Percentiles rank a stretch among this genome's conserved stretches.
Conservation (phyloP, 306 rosid genomes). For the Trifolium repens region DNA sequence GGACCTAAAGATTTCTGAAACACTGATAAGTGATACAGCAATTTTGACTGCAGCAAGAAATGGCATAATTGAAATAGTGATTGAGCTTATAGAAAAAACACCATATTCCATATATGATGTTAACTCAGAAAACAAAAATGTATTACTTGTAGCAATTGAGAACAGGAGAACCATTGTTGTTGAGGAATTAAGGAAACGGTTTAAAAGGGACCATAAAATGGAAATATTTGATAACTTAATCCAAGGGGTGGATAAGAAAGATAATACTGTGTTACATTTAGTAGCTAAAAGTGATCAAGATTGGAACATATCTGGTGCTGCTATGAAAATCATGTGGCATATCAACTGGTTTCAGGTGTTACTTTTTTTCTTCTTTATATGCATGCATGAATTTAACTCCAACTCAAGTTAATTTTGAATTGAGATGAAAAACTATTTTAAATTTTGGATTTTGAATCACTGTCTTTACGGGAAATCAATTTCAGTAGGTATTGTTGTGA, state of each 20-base stretch:
- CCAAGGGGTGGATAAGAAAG: not conserved
- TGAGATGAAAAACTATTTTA: too few relatives aligned
- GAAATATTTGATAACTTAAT: not conserved
- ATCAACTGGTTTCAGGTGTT: conserved; percentile 48
- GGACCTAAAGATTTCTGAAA: not conserved
- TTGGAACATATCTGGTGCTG: conserved; percentile 43
- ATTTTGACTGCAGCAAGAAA: conserved; percentile 36
- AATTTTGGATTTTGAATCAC: too few relatives aligned
- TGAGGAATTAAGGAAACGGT: not conserved
- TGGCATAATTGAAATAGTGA: conserved; percentile 45
- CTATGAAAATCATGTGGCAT: conserved; percentile 47
- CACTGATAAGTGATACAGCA: not conserved
- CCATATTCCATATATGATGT: conserved; percentile 37
- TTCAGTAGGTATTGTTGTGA: too few relatives aligned
- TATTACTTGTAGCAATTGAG: conserved; percentile 37
- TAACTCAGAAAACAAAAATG: conserved; percentile 26
- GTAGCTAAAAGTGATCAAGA: conserved; percentile 14
- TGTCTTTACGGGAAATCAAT: too few relatives aligned
- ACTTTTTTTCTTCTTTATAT: too few relatives aligned
- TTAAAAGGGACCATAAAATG: not conserved
- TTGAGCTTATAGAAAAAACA: not conserved
- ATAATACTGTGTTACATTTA: conserved; percentile 33
- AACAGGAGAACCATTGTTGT: conserved; percentile 19
- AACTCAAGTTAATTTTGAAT: too few relatives aligned
- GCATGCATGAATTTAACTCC: too few relatives aligned